Conservation (phyloP, 352 stramenopile species). For the Phytophthora nicotianae region DNA sequence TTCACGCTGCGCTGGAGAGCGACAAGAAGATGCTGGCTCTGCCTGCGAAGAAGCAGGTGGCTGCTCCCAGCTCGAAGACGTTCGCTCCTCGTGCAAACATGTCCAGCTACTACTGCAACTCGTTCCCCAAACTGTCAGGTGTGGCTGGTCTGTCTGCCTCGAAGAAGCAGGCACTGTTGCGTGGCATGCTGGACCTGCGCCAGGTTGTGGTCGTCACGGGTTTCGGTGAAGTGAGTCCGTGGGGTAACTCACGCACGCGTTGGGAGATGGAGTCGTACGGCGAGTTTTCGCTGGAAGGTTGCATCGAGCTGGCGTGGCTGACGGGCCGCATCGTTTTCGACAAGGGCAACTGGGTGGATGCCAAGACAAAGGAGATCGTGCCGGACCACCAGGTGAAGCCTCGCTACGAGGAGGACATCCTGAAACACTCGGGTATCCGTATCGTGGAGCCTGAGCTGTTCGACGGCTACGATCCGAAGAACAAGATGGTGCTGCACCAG, state of each 20-base stretch:
- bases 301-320: slow-evolving; percentile 89
- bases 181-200: slow-evolving; percentile 82
- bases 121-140: slow-evolving; percentile 63
- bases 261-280: slow-evolving; percentile 93
- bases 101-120: slow-evolving; percentile 75
- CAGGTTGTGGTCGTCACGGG: slow-evolving; percentile 85
- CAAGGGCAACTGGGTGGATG: slow-evolving; percentile 87
- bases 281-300: slow-evolving; percentile 89
- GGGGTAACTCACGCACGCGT: slow-evolving; percentile 82
- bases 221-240: slow-evolving; percentile 88
- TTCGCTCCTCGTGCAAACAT: slow-evolving; percentile 68
- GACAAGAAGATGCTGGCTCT: slow-evolving; percentile 45
- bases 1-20: slow-evolving; percentile 42
- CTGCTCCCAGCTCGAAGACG: slow-evolving; percentile 18
- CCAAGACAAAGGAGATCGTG: slow-evolving; percentile 82
- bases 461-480: slow-evolving; percentile 88
- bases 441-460: slow-evolving; percentile 89
- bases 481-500: slow-evolving; percentile 87
- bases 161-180: slow-evolving; percentile 49
- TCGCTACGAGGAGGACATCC: slow-evolving; percentile 81
- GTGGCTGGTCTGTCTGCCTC: slow-evolving; percentile 44
- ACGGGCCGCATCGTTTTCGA: slow-evolving; percentile 85
- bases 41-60: slow-evolving; percentile 25
- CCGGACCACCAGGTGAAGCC: slow-evolving; percentile 79
- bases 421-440: slow-evolving; percentile 84